Evolutionary conservation across 306 rosid genomes (phyloP).

Genomic region (Abrus pulchellus): DNA sequence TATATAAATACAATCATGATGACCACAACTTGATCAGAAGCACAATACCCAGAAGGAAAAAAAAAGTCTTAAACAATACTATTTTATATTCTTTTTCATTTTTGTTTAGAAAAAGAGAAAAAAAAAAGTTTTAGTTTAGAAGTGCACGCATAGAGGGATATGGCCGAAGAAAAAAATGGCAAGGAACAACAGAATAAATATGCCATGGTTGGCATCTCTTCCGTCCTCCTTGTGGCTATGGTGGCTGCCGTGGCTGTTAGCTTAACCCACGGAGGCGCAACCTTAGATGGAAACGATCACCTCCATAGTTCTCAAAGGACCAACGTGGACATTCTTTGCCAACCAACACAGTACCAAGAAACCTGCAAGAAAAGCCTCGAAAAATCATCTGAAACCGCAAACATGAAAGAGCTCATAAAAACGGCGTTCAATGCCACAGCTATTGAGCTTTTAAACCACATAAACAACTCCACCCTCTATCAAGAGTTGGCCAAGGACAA

Average conservation of each 20-base stretch:
- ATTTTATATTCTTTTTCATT: slow-evolving; percentile 11
- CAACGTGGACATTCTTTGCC: slow-evolving; percentile 55
- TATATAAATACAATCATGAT: slow-evolving; percentile 26
- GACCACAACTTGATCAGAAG: neutral
- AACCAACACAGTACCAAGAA: slow-evolving; percentile 62
- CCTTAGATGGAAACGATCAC: neutral
- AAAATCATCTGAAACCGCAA: slow-evolving; percentile 31
- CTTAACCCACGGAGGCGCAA: neutral
- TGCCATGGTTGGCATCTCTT: slow-evolving; percentile 44
- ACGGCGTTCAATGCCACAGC: slow-evolving; percentile 51
- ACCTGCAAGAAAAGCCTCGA: slow-evolving; percentile 59
- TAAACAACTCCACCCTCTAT: slow-evolving; percentile 51
- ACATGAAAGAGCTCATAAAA: slow-evolving; percentile 63
- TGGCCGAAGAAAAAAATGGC: neutral
- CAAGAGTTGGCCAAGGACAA: slow-evolving; percentile 59
- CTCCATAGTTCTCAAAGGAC: slow-evolving; percentile 44
- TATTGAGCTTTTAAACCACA: slow-evolving; percentile 38
- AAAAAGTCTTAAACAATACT: neutral
- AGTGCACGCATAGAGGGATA: neutral
- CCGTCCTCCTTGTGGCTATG: slow-evolving; percentile 48
- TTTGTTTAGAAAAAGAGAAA: neutral
- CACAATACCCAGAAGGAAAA: slow-evolving; percentile 20
- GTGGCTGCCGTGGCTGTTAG: slow-evolving; percentile 31
- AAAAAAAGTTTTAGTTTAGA: neutral
- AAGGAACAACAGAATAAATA: neutral